Evolutionary conservation across 495 filamentous ascomycete species (phyloP), one percentile per base, ranked within the genome.

Genomic region (Aeminium ludgeri): DNA sequence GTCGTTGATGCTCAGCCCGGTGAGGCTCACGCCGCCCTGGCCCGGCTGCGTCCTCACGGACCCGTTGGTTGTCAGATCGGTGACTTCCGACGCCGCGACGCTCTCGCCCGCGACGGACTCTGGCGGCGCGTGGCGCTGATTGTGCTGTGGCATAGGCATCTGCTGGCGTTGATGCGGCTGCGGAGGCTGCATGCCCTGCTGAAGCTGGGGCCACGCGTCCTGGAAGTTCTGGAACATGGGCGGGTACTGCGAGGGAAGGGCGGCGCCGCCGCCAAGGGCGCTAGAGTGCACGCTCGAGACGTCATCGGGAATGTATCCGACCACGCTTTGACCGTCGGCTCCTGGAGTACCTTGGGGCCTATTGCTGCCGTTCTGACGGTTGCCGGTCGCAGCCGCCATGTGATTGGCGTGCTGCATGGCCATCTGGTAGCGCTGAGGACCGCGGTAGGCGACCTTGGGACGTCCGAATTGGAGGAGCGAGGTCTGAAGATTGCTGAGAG

Each of bases 251-350:
- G 86, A 60, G 11, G 78, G 79, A 31, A 82, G 40, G 12, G 42
- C n/a, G n/a, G 33, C 49, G 8, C 31, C 81, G 30, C 85, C 85
- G 27, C 83, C 83, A 25, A 95, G 68, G 8, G 87, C 81, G 16
- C 84, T 91, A 30, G 86, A 87, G 56, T 99, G 86, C 28, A 96
- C 80, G 1, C 85, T 93, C 20, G 86, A 94, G 17, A 95, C 84
- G 59, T 99, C 89, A 54, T 99, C 89, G 0, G 89, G 86, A 41
- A 99, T 95, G 52, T 91, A 96, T 15, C 81, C 77, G 48, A 95
- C 68, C 50, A 95, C 77, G 17, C 86, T 95, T 25, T 78, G 76
- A 49, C 93, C 87, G 30, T 72, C 75, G 23, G 23, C 23, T 25
- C 23, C 23, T 4, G 23, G 23, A 3, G 23, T 25, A 34, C 27